A percentile compares a stretch with the other conserved stretches of the same genome.
Conservation (phyloP, 441 rosid species). For the Corymbia calophylla region DNA sequence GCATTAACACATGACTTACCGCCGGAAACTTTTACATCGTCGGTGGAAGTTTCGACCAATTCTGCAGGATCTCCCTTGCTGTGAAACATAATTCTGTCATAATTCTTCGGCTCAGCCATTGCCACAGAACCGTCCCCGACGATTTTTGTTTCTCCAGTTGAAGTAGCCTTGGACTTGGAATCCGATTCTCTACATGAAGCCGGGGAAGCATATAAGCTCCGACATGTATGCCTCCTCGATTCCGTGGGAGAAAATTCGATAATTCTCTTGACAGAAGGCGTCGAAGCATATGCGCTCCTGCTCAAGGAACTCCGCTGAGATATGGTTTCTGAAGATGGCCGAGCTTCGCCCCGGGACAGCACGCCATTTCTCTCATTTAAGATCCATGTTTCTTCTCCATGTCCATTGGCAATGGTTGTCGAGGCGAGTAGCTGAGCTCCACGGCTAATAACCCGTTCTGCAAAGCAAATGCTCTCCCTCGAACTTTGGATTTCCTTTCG, state of each 20-base stretch:
- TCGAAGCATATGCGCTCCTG: constrained; percentile 8
- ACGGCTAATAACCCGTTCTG: background rate
- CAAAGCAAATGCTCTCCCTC: background rate
- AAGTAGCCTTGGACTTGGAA: constrained; percentile 10
- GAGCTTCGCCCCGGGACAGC: constrained; percentile 3
- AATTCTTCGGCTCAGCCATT: background rate
- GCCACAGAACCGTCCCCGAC: background rate
- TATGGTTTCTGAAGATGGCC: background rate
- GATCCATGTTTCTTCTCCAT: background rate
- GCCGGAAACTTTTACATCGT: accelerated
- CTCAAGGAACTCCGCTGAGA: background rate
- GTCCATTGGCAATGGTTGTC: background rate
- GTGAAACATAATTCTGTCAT: background rate
- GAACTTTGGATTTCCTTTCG: background rate
- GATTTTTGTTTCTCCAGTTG: constrained; percentile 7
- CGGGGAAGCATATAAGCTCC: background rate
- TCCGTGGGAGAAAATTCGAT: constrained; percentile 21
- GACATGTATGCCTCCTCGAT: constrained; percentile 17
- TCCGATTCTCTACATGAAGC: background rate
- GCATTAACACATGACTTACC: background rate
- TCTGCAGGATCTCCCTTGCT: background rate
- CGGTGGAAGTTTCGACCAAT: background rate
- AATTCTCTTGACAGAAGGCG: constrained; percentile 15
- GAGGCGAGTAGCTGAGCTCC: background rate
- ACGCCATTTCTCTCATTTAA: background rate